Percentiles rank a stretch among this genome's conserved stretches.
phyloP scores from a whole-genome alignment of 2,329 filamentous ascomycete species.

The Stagonosporopsis chrysanthemi region DNA sequence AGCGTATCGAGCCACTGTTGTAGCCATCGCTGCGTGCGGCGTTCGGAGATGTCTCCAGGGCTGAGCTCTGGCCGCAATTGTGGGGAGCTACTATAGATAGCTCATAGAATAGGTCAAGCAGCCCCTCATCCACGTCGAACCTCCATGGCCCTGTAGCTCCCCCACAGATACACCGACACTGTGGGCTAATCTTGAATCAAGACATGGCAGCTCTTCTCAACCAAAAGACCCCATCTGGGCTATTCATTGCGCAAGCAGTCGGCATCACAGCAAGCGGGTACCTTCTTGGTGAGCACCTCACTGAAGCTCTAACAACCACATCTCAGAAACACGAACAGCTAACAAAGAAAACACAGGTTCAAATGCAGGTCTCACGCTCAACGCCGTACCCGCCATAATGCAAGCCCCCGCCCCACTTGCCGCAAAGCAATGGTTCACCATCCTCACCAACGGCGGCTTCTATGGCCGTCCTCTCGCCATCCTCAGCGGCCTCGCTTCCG shows the following conservation, averaged over 20 bases:
- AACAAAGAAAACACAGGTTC: conserved; percentile 33
- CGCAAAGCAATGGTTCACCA: conserved; percentile 62
- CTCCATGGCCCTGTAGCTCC: neutral
- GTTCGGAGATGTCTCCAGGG: conserved; percentile 1
- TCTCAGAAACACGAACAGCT: no score
- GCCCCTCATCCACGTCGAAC: neutral
- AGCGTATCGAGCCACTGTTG: neutral
- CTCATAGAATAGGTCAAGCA: neutral
- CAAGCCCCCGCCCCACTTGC: conserved; percentile 63
- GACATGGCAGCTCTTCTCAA: conserved; percentile 34
- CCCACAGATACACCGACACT: neutral
- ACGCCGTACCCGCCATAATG: conserved; percentile 61
- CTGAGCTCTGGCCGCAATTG: conserved; percentile 1
- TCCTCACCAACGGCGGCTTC: conserved; percentile 52
- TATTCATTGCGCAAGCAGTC: conserved; percentile 59
- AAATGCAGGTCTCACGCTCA: conserved; percentile 51
- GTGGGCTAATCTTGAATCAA: neutral
- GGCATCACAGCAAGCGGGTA: conserved; percentile 61
- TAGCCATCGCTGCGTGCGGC: neutral
- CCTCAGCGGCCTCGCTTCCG: conserved; percentile 53
- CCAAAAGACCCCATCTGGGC: conserved; percentile 37
- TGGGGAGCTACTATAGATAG: conserved; percentile 4
- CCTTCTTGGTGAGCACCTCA: conserved; percentile 48
- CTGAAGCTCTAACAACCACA: neutral
- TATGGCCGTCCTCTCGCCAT: conserved; percentile 52